Conservation (phyloP, 1,284 basidiomycete species). For the Malassezia japonica region DNA sequence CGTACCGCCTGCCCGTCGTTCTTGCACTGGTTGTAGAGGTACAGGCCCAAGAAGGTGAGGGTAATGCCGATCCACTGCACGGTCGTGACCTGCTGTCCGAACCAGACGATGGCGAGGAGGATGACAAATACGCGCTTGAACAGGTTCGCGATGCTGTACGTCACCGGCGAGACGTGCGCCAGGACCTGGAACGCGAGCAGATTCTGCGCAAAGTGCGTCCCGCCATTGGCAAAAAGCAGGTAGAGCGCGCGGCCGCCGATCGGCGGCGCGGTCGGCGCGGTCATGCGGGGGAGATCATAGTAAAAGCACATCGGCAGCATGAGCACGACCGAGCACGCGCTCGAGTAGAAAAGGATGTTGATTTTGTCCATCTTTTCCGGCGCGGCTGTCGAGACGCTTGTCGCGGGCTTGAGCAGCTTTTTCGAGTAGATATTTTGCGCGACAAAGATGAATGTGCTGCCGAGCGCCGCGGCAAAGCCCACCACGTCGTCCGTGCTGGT, state of each 20-base stretch:
- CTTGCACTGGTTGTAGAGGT: slow-evolving; percentile 93
- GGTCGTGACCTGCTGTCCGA: slow-evolving; percentile 72
- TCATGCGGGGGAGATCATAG: slow-evolving; percentile 25
- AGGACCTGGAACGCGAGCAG: slow-evolving; percentile 94
- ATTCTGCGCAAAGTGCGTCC: slow-evolving; percentile 92
- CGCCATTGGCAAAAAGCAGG: slow-evolving; percentile 73
- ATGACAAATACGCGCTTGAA: slow-evolving; percentile 98
- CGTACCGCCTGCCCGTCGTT: slow-evolving; percentile 16
- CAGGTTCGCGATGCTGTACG: slow-evolving; percentile 93
- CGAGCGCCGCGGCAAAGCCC: slow-evolving; percentile 25
- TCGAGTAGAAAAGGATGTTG: slow-evolving; percentile 89
- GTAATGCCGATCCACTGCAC: slow-evolving; percentile 74
- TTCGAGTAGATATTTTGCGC: slow-evolving; percentile 99
- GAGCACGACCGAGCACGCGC: slow-evolving; percentile 74
- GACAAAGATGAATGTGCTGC: slow-evolving; percentile 63
- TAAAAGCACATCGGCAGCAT: slow-evolving; percentile 42
- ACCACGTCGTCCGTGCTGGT: slow-evolving; percentile 56
- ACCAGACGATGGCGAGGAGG: slow-evolving; percentile 94
- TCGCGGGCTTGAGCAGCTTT: slow-evolving; percentile 63
- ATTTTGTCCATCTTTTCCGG: slow-evolving; percentile 77
- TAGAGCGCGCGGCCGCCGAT: slow-evolving; percentile 53
- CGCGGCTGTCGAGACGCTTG: slow-evolving; percentile 51
- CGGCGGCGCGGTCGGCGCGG: slow-evolving; percentile 7
- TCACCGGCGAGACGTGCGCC: slow-evolving; percentile 89
- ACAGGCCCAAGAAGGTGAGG: slow-evolving; percentile 80